phyloP scores from a whole-genome alignment of 768 basidiomycete genomes.

The Suillus subaureus region DNA sequence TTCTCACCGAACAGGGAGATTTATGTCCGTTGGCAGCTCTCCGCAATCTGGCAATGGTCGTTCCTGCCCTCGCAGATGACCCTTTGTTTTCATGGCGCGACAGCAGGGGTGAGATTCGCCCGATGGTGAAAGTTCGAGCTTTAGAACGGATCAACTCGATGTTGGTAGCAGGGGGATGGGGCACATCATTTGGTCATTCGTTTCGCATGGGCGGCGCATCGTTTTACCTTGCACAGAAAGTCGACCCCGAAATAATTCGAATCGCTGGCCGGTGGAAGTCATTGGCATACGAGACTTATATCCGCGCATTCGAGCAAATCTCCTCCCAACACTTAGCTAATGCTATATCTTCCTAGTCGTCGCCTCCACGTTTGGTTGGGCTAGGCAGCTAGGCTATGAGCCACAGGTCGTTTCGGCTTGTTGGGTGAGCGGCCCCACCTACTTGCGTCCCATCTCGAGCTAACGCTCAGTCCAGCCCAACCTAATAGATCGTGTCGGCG shows the following conservation, averaged over 20 bases:
- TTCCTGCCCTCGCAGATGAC: too few species aligned
- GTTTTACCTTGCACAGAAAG: not conserved
- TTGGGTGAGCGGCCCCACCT: not conserved
- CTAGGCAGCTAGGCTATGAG: not conserved
- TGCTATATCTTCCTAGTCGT: not conserved
- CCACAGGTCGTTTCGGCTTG: not conserved
- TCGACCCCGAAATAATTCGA: not conserved
- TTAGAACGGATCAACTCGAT: too few species aligned
- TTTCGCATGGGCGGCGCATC: constrained; percentile 45
- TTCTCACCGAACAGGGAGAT: too few species aligned
- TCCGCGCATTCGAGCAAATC: not conserved
- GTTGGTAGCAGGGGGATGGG: too few species aligned
- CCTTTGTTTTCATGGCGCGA: too few species aligned
- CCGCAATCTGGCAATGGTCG: too few species aligned
- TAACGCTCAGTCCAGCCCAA: too few species aligned
- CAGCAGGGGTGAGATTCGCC: too few species aligned
- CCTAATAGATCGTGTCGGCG: too few species aligned
- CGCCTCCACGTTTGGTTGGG: constrained; percentile 17
- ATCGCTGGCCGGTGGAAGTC: not conserved
- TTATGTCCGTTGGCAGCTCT: too few species aligned
- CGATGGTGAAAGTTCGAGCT: too few species aligned
- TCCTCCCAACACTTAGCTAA: not conserved
- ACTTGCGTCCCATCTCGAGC: too few species aligned
- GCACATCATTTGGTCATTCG: constrained; percentile 39
- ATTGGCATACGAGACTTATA: not conserved